Evolutionary conservation across 108 stramenopile species (phyloP).

Genomic region (Cyclostephanos invisitatus): DNA sequence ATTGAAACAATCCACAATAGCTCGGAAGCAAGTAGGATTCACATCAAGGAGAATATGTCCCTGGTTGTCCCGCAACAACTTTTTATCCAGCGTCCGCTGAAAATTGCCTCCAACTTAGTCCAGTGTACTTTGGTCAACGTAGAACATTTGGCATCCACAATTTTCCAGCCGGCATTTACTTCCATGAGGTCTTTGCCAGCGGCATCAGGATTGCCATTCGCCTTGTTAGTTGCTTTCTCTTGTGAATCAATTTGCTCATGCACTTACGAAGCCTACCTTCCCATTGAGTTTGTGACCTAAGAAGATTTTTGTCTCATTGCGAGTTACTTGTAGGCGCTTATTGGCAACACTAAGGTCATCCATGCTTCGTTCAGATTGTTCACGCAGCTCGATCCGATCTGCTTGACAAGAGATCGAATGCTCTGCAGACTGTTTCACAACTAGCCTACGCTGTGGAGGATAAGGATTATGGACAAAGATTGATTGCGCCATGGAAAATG

Average conservation of each 20-base stretch:
- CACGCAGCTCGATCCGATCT: too few relatives aligned
- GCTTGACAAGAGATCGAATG: too few relatives aligned
- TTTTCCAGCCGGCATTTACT: constrained; percentile 20
- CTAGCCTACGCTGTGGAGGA: too few relatives aligned
- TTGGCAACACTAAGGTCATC: neutral
- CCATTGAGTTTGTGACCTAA: neutral
- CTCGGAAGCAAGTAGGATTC: constrained; percentile 11
- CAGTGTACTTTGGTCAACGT: constrained; percentile 12
- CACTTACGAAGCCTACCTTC: neutral
- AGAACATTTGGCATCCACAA: neutral
- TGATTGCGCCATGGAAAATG: too few relatives aligned
- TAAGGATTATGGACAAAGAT: too few relatives aligned
- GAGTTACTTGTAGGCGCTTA: neutral
- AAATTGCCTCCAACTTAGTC: too few relatives aligned
- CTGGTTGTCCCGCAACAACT: constrained; percentile 3
- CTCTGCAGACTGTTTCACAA: too few relatives aligned
- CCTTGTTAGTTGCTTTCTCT: neutral
- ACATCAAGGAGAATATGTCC: constrained; percentile 25
- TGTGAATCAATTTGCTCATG: neutral
- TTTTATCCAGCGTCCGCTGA: too few relatives aligned
- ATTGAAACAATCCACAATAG: constrained; percentile 18
- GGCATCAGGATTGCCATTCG: constrained; percentile 14
- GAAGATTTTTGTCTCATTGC: too few relatives aligned
- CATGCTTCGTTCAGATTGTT: too few relatives aligned
- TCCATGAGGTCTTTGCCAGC: constrained; percentile 9